Evolutionary conservation across 2,329 filamentous ascomycete genomes (phyloP), one percentile per base, ranked within the genome.

Genomic region (Colletotrichum tofieldiae): DNA sequence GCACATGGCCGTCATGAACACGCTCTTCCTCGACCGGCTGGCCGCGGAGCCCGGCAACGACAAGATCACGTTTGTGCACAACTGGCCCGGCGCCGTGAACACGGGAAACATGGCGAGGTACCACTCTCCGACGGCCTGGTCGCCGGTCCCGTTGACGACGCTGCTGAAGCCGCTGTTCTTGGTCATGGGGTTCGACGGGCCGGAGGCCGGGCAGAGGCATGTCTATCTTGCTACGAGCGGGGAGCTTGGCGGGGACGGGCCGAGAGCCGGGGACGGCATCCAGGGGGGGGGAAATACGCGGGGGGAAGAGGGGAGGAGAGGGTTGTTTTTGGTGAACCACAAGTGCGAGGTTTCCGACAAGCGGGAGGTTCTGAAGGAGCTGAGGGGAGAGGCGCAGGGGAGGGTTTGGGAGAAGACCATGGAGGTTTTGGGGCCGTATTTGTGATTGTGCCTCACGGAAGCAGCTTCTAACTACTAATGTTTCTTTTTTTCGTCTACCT

Each of bases 31-130:
- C 0, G 76, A 80, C 1, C 72, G 52, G 3, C 70, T 76, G 20
- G 73, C 78, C 1, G 74, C 77, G 12, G 75, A 67, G 32, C 51
- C 62, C 4, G 45, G 16, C 4, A 72, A 74, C 37, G 23, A 14
- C 1, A 14, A 73, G 2, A 74, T 80, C 8, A 76, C 73, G 3
- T 80, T 81, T 51, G 75, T 80, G 4, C 79, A 81, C 67, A 78
- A 76, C 56, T 80, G 76, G 56, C 79, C 79, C 12, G 79, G 78
- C 1, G 60, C 74, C 1, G 78, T 81, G 8, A 65, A 80, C 47
- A 80, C 79, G 16, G 74, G 74, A 20, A 75, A 74, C 43, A 51
- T 65, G 47, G 37, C 12, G 9, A 62, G 74, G 41, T 62, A 73
- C 16, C 67, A 65, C 41, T 1, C 20, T 14, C 56, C 67, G n/a